These are phyloP conservation scores for Annona cherimola DNA, from an alignment of 164 flowering plant species.

Conservation along the genomic window DNA sequence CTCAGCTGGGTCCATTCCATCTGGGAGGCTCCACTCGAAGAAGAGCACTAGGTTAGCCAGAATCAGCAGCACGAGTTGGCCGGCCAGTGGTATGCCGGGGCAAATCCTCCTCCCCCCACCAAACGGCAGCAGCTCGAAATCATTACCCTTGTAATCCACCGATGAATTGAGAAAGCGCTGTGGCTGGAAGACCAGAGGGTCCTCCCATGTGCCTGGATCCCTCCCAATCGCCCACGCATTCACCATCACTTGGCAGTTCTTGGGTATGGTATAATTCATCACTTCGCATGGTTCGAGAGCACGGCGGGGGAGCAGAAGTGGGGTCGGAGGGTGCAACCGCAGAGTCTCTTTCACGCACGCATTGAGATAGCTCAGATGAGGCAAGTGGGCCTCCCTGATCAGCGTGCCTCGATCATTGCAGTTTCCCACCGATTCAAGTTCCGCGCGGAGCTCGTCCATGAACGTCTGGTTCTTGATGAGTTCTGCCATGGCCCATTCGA, in stretches of 20 bases:
- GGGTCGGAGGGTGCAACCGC: background rate
- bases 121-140: background rate
- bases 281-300: background rate
- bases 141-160: background rate
- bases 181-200: background rate
- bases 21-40: background rate
- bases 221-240: conserved; percentile 7
- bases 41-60: background rate
- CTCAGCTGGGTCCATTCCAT: background rate
- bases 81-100: background rate
- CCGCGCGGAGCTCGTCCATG: background rate
- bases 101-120: background rate
- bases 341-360: background rate
- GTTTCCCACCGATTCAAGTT: no score
- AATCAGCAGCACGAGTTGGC: background rate
- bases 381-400: background rate
- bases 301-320: background rate
- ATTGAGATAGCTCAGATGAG: background rate
- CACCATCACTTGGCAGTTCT: background rate
- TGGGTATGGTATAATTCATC: conserved; percentile 4
- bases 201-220: background rate
- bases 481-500: background rate
- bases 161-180: background rate
- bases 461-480: background rate
- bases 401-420: no score